Base-by-base conservation (phyloP, 345 rosid genomes). In the Litchi chinensis region DNA sequence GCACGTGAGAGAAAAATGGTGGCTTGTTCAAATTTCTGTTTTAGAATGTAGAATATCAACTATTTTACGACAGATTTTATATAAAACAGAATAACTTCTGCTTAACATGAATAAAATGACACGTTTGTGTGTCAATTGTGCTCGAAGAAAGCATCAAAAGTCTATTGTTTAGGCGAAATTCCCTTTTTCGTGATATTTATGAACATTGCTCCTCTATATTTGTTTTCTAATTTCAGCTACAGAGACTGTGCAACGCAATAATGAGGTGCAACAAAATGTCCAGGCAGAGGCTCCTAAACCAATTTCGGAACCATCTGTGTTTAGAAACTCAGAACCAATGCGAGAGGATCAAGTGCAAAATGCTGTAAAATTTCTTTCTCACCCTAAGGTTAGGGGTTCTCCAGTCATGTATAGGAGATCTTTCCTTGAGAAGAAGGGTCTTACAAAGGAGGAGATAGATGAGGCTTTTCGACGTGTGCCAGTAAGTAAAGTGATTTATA, bases 401-500 rank as follows among this genome's bases (percentile, higher is more conserved):
- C 98, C 98, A 3, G 95, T 94, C 18, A 86, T 94, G 18, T 90
- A 96, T 79, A 84, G 99, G 77, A 86, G 99, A 65, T 94, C 98
- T 1, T 96, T 96, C 84, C 98, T 96, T 10, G 99, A 96, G 85
- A 93, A 83, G 90, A 96, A 96, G 83, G 99, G 98, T 44, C 94
- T 96, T 39, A 93, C 98, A 4, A 96, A 90, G 83, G 97, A 96
- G 87, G 99, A 96, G 86, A 93, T 96, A 8, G 98, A 96, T 59
- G 99, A 94, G 89, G 99, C 99, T 5, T 96, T 96, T 80, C 91
- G 80, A 19, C 95, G 95, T 64, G 98, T 96, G 19, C 99, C 99
- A 22, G 99, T 96, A 84, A 85, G 90, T 67, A 32, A 72, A 70
- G 83, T 57, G 59, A 48, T 77, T 32, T 37, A 10, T 68, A 52